These are phyloP conservation scores for Lachnellula suecica DNA, from an alignment of 2,329 filamentous ascomycete genomes.

Conservation along the genomic window DNA sequence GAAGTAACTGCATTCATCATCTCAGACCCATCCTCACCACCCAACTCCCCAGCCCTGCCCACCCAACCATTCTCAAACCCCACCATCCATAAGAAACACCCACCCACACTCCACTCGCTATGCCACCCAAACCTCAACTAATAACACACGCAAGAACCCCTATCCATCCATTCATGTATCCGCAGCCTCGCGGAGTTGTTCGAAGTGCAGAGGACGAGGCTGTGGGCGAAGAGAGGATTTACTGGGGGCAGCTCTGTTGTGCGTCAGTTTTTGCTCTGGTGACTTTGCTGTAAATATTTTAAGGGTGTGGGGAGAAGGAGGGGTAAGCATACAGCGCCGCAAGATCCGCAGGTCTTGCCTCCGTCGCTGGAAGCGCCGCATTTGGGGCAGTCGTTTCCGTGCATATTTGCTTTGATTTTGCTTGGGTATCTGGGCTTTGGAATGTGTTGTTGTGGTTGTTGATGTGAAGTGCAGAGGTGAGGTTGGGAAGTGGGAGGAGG, in stretches of 20 bases:
- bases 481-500: neutral
- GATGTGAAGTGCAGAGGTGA: neutral
- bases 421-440: neutral
- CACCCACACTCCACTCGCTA: neutral
- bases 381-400: constrained; percentile 29
- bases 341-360: constrained; percentile 28
- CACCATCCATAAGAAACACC: neutral
- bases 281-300: neutral
- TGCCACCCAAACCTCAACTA: neutral
- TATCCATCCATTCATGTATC: neutral
- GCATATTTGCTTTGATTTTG: constrained; percentile 22
- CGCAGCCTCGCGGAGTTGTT: neutral
- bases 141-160: neutral
- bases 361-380: constrained; percentile 26
- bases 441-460: neutral
- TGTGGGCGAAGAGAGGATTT: neutral
- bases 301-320: neutral
- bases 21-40: neutral
- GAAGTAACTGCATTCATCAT: too few relatives aligned
- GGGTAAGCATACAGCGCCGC: constrained; percentile 28
- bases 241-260: constrained; percentile 1
- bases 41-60: neutral
- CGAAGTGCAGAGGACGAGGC: too few relatives aligned
- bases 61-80: neutral
- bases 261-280: neutral